Evolutionary conservation across 106 monocot species (phyloP).

Genomic region (Dioscorea zingiberensis): DNA sequence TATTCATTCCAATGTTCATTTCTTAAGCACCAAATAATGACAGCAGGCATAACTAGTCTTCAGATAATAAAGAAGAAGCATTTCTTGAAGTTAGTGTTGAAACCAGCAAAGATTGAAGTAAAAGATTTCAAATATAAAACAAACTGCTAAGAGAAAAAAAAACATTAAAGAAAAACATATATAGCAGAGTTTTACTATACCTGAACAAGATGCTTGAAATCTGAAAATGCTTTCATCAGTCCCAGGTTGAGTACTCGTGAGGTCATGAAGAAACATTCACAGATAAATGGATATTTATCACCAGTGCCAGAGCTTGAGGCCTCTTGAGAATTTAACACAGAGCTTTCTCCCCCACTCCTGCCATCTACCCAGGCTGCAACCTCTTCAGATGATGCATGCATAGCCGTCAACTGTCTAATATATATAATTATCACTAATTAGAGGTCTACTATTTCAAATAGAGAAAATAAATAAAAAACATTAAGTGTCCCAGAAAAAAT

Average conservation of each 20-base stretch:
- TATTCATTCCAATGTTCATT: no score
- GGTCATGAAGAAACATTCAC: constrained; percentile 99
- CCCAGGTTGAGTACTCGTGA: constrained; percentile 89
- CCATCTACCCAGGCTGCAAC: constrained; percentile 46
- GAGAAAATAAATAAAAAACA: constrained; percentile 1
- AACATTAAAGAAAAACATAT: no score
- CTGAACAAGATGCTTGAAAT: constrained; percentile 79
- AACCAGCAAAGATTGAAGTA: no score
- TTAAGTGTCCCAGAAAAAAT: constrained; percentile 3
- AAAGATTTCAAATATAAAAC: no score
- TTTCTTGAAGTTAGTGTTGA: no score
- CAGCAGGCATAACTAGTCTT: no score
- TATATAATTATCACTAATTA: constrained; percentile 5
- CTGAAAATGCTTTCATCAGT: constrained; percentile 80
- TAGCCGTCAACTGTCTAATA: constrained; percentile 73
- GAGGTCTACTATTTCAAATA: background rate
- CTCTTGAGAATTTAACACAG: constrained; percentile 44
- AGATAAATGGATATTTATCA: constrained; percentile 93
- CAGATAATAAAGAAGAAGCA: no score
- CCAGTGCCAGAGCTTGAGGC: constrained; percentile 56
- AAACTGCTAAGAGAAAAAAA: no score
- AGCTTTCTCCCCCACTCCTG: constrained; percentile 18
- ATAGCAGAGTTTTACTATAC: constrained; percentile 19
- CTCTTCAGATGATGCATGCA: constrained; percentile 90
- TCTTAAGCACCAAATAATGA: no score